A percentile compares a stretch with the other conserved stretches of the same genome.
These are phyloP conservation scores for Dorcoceras hygrometricum DNA, from an alignment of 257 asterid species.

Conservation along the genomic window DNA sequence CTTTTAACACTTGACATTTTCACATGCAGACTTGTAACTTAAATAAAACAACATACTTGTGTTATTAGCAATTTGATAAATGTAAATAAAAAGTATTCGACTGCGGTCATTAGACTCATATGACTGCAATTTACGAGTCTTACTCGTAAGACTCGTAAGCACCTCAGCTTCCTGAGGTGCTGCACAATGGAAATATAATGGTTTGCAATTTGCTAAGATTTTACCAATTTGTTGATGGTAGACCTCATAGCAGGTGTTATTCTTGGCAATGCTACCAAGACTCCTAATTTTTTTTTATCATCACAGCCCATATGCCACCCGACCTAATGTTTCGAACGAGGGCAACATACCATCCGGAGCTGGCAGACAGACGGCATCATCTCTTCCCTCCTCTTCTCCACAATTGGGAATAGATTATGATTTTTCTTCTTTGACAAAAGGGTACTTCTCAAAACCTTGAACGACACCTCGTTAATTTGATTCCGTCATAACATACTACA, in stretches of 20 bases:
- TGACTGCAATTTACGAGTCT: too few species aligned
- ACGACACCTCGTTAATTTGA: conserved; percentile 22
- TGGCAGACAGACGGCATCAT: conserved; percentile 37
- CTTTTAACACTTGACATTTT: not conserved
- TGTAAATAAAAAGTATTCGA: too few species aligned
- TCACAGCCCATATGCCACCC: conserved; percentile 53
- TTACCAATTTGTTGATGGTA: not conserved
- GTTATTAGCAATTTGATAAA: not conserved
- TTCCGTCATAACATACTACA: conserved; percentile 28
- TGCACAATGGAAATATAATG: not conserved
- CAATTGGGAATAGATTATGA: conserved; percentile 74
- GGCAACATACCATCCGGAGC: conserved; percentile 49
- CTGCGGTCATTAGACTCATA: not conserved
- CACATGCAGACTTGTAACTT: not conserved
- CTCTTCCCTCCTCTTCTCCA: conserved; percentile 47
- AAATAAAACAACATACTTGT: not conserved
- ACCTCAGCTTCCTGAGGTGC: not conserved
- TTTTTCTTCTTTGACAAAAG: conserved; percentile 92
- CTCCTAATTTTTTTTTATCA: conserved; percentile 3
- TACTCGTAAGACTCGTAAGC: too few species aligned
- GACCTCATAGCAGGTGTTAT: not conserved
- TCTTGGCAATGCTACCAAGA: not conserved
- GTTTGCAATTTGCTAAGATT: not conserved
- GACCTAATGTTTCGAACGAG: conserved; percentile 46
- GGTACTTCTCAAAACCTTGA: conserved; percentile 72